phyloP scores from a whole-genome alignment of 805 yeast genomes.

The Ogataea dorogensis region DNA sequence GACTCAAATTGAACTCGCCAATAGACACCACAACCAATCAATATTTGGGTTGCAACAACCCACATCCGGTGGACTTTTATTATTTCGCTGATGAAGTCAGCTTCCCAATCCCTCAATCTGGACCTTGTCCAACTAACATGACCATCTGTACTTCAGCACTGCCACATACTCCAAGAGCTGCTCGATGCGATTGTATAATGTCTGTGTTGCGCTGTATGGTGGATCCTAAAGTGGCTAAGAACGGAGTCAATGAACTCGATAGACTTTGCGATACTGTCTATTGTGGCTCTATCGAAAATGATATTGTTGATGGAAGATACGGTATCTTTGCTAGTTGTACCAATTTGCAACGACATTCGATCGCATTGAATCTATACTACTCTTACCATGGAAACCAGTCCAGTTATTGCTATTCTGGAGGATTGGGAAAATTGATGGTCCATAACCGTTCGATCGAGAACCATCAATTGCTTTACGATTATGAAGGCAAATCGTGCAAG shows the following conservation, averaged over 20 bases:
- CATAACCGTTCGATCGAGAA: slow-evolving; percentile 16
- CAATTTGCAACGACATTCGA: slow-evolving; percentile 38
- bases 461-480: slow-evolving; percentile 19
- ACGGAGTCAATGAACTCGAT: slow-evolving; percentile 23
- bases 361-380: slow-evolving; percentile 40
- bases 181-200: slow-evolving; percentile 45
- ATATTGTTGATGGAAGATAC: slow-evolving; percentile 39
- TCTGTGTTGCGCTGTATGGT: slow-evolving; percentile 39
- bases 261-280: slow-evolving; percentile 37
- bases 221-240: slow-evolving; percentile 18
- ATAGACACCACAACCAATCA: slow-evolving; percentile 4
- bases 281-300: slow-evolving; percentile 39
- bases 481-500: slow-evolving; percentile 24
- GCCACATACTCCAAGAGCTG: slow-evolving; percentile 43
- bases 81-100: slow-evolving; percentile 5
- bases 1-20: slow-evolving; percentile 20
- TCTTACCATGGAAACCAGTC: slow-evolving; percentile 21
- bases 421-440: slow-evolving; percentile 16
- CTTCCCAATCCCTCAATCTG: slow-evolving; percentile 3
- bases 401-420: slow-evolving; percentile 18
- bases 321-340: slow-evolving; percentile 44
- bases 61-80: slow-evolving; percentile 18
- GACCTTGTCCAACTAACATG: slow-evolving; percentile 13
- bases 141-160: slow-evolving; percentile 21
- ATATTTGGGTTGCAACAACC: slow-evolving; percentile 19